Conservation (phyloP, 768 basidiomycete genomes). For the Mycena venus region DNA sequence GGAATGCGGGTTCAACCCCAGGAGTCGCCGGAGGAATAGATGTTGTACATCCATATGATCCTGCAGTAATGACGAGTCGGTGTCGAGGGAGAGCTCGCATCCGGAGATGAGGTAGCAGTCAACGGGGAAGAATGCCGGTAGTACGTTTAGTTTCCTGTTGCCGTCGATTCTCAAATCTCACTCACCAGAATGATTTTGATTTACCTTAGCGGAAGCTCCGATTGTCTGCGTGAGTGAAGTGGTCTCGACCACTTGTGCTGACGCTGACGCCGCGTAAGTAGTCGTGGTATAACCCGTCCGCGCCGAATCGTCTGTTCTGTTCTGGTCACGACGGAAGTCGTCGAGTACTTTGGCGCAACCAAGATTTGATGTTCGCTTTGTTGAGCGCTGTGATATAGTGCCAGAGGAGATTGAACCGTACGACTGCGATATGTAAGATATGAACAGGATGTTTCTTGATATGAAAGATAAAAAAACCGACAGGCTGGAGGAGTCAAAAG, state of each 20-base stretch:
- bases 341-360: slow-evolving; percentile 1
- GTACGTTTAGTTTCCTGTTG: background rate
- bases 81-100: background rate
- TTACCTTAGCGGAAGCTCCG: slow-evolving; percentile 14
- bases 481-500: too few relatives aligned
- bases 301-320: background rate
- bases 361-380: background rate
- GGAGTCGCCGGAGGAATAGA: background rate
- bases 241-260: background rate
- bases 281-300: slow-evolving; percentile 23
- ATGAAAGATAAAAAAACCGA: too few relatives aligned
- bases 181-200: background rate
- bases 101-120: too few relatives aligned
- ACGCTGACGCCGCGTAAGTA: background rate
- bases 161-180: background rate
- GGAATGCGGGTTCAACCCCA: background rate
- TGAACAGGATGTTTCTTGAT: too few relatives aligned
- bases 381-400: too few relatives aligned
- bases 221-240: slow-evolving; percentile 11
- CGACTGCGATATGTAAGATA: too few relatives aligned
- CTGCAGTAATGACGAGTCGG: background rate
- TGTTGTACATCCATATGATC: background rate
- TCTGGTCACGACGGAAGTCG: slow-evolving; percentile 14
- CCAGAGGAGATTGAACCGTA: too few relatives aligned
- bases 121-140: slow-evolving; percentile 2